Conservation (phyloP, 2,329 filamentous ascomycete species). For the Raffaelea ambrosiae region DNA sequence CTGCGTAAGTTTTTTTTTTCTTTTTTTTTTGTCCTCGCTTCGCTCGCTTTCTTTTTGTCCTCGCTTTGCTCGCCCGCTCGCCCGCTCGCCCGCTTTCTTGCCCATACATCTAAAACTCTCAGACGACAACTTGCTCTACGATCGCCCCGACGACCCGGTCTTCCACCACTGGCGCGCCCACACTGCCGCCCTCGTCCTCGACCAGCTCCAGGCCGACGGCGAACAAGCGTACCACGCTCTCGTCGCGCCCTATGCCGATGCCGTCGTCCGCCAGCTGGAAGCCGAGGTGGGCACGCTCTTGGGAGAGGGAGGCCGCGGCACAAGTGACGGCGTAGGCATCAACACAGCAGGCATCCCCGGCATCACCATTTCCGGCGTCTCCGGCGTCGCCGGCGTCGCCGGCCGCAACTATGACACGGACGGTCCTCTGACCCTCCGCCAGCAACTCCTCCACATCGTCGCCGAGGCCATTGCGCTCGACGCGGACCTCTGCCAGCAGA, state of each 20-base stretch:
- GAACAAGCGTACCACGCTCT: neutral
- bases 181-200: slow-evolving; percentile 5
- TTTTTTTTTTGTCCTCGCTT: neutral
- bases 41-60: neutral
- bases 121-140: slow-evolving; percentile 5
- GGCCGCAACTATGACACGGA: no score
- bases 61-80: neutral
- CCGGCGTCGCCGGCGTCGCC: no score
- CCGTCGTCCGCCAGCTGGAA: slow-evolving; percentile 2
- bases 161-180: slow-evolving; percentile 10
- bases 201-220: neutral
- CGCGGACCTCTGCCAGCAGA: slow-evolving; percentile 9
- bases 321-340: no score
- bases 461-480: slow-evolving; percentile 6
- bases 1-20: slow-evolving; percentile 1
- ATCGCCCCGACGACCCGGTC: slow-evolving; percentile 1
- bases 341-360: no score
- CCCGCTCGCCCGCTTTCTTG: neutral
- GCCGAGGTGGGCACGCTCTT: slow-evolving; percentile 2
- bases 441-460: slow-evolving; percentile 1
- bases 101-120: neutral
- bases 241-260: neutral
- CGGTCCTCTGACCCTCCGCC: neutral
- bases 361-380: no score
- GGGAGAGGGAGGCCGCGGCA: neutral